Base-by-base conservation (phyloP, 2,329 filamentous ascomycete genomes). In the Bipolaris sorokiniana region DNA sequence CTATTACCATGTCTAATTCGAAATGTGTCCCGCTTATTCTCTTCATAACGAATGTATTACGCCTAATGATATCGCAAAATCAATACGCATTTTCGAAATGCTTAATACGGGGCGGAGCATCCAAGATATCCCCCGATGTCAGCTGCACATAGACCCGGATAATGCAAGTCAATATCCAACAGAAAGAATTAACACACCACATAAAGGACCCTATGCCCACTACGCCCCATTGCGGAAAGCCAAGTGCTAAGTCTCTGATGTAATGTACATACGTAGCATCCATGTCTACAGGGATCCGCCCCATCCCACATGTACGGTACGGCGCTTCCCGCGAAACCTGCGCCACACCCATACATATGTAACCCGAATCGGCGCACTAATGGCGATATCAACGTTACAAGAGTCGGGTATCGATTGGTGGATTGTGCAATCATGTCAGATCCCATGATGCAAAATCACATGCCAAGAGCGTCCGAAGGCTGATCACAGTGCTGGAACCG, bases 1-100 rank as follows among this genome's bases (percentile, higher is more conserved):
- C 9, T 61, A 55, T 23, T 63, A 58, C 26, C 61, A 64, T 26
- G 59, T 67, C 16, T 64, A 48, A 63, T 33, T 45, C 15, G n/a
- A 9, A 41, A 15, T 4, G 20, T 13, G 16, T 22, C 33, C 20
- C n/a, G 23, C 31, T 13, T 23, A 15, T 49, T 38, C 18, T 15
- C 11, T 20, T 28, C 28, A 45, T 26, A 26, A 46, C 26, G 7
- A 46, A 11, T 31, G 15, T 10, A 18, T 10, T 31, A 18, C 26
- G 10, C 22, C 20, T 33, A 26, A 41, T 41, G 38, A 23, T n/a
- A 23, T 13, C 11, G 18, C 20, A 7, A 11, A 26, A 15, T n/a
- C 38, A 23, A n/a, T n/a, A n/a, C 23, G 20, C 38, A 26, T 15
- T 3, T 15, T 7, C 38, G 13, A 23, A 20, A n/a, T 41, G 6